Percentiles rank a stretch among this genome's conserved stretches.
phyloP scores from a whole-genome alignment of 441 rosid genomes.

The Populus hybrid region DNA sequence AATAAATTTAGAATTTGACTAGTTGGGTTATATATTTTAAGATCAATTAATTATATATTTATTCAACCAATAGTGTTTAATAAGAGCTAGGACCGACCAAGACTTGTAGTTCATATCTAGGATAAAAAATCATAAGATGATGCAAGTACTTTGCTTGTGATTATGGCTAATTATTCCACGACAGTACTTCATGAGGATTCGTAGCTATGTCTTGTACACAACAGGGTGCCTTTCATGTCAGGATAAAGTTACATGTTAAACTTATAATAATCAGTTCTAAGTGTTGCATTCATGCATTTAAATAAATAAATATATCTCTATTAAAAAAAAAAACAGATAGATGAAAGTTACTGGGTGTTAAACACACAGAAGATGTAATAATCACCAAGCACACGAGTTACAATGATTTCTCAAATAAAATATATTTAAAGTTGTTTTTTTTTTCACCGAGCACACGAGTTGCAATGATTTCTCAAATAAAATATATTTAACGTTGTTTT shows the following conservation, averaged over 20 bases:
- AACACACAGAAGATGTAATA: too few relatives aligned
- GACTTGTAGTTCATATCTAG: neutral
- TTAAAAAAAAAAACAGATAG: too few relatives aligned
- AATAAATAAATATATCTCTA: neutral
- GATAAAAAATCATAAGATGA: neutral
- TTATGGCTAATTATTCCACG: neutral
- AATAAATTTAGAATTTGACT: too few relatives aligned
- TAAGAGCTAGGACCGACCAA: neutral
- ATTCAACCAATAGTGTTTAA: neutral
- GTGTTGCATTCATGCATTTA: neutral
- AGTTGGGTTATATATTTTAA: too few relatives aligned
- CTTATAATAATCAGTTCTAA: neutral
- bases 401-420: too few relatives aligned
- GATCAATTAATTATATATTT: neutral
- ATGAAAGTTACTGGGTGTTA: too few relatives aligned
- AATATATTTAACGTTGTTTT: too few relatives aligned
- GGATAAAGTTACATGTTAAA: neutral
- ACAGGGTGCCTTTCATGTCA: neutral
- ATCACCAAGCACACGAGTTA: too few relatives aligned
- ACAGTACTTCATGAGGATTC: neutral
- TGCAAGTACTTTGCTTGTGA: neutral
- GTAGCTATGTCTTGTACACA: neutral
- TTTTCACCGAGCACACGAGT: too few relatives aligned
- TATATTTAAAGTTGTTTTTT: too few relatives aligned
- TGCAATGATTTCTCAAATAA: too few relatives aligned